Percentiles rank a stretch among this genome's conserved stretches.
phyloP scores from a whole-genome alignment of 441 rosid genomes.

The Adansonia rubrostipa region DNA sequence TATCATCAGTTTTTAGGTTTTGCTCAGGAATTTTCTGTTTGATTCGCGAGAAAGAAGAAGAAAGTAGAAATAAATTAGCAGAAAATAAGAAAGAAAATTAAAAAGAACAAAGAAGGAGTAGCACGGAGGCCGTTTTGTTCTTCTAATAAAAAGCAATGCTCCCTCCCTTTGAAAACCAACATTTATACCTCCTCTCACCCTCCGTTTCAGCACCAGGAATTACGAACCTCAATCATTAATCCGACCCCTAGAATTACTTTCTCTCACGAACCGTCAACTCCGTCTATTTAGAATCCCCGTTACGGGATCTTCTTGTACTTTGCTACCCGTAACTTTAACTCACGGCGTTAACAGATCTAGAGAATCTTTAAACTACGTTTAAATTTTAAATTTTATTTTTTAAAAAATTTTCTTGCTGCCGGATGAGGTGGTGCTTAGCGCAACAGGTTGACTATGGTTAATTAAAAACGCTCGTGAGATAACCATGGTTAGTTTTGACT shows the following conservation, averaged over 20 bases:
- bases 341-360: constrained; percentile 36
- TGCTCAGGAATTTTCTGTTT: constrained; percentile 31
- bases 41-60: constrained; percentile 37
- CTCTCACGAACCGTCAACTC: constrained; percentile 32
- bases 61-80: constrained; percentile 39
- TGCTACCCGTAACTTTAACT: constrained; percentile 1
- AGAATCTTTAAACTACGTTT: constrained; percentile 34
- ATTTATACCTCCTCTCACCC: constrained; percentile 37
- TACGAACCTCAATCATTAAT: constrained; percentile 35
- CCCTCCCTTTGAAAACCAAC: constrained; percentile 27
- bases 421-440: constrained; percentile 16
- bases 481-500: neutral
- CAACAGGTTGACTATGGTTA: constrained; percentile 15
- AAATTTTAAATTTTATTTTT: neutral
- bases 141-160: constrained; percentile 35
- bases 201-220: constrained; percentile 27
- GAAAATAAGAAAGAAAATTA: constrained; percentile 30
- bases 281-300: constrained; percentile 29
- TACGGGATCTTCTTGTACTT: constrained; percentile 16
- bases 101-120: neutral
- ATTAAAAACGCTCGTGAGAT: neutral
- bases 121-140: constrained; percentile 12
- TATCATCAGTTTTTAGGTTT: constrained; percentile 16
- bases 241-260: constrained; percentile 33
- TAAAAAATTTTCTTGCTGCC: neutral